A percentile compares a stretch with the other conserved stretches of the same genome.
Evolutionary conservation across 2,329 filamentous ascomycete genomes (phyloP).

Genomic region (Nigrospora sphaerica): DNA sequence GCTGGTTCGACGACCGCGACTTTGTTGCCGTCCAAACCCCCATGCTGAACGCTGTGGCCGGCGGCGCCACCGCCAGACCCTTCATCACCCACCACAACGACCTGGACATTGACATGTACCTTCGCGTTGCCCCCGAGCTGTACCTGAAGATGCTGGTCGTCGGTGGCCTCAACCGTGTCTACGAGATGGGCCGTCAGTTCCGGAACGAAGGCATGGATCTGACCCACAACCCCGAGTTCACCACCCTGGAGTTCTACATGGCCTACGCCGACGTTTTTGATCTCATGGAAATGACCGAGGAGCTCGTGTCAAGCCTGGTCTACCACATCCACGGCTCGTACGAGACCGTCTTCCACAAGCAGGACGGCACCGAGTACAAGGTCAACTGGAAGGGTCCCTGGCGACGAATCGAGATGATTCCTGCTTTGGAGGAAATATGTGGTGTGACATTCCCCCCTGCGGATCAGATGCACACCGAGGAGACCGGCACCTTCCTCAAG

Average conservation of each 20-base stretch:
- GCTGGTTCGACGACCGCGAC: slow-evolving; percentile 79
- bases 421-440: slow-evolving; percentile 78
- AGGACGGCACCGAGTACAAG: slow-evolving; percentile 76
- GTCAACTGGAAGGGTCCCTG: slow-evolving; percentile 97
- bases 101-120: slow-evolving; percentile 85
- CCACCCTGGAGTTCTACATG: slow-evolving; percentile 94
- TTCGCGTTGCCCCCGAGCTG: slow-evolving; percentile 90
- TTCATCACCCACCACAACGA: slow-evolving; percentile 97
- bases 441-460: slow-evolving; percentile 91
- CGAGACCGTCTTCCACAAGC: slow-evolving; percentile 78
- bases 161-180: slow-evolving; percentile 88
- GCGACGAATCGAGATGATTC: slow-evolving; percentile 93
- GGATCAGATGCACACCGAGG: slow-evolving; percentile 81
- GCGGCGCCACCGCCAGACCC: slow-evolving; percentile 89
- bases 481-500: slow-evolving; percentile 81
- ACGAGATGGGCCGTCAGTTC: slow-evolving; percentile 94
- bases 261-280: slow-evolving; percentile 91
- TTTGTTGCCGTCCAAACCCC: slow-evolving; percentile 96
- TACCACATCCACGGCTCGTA: slow-evolving; percentile 83
- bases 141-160: slow-evolving; percentile 96
- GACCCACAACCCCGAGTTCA: slow-evolving; percentile 98
- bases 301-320: slow-evolving; percentile 83
- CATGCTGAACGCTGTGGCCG: slow-evolving; percentile 94
- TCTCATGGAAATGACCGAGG: slow-evolving; percentile 84
- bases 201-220: slow-evolving; percentile 87